Evolutionary conservation across 2,329 filamentous ascomycete species (phyloP), one percentile per base, ranked within the genome.

Genomic region (Alternaria postmessia): DNA sequence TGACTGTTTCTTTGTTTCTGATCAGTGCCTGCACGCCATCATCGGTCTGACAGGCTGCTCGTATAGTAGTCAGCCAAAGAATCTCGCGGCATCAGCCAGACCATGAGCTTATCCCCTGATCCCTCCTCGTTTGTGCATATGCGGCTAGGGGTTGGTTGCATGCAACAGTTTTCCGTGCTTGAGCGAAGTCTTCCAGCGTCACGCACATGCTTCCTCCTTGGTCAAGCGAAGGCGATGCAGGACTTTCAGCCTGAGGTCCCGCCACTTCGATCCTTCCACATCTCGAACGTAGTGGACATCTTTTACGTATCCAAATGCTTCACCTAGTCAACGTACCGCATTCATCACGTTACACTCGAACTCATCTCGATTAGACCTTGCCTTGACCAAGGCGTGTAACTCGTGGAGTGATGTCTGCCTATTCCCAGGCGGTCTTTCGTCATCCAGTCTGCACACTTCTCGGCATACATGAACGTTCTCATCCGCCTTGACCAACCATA

Each of bases 141-240:
- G 75, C 75, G 69, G 71, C 75, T 76, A 77, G 73, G 68, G 67
- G 53, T 68, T 70, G 59, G 72, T 59, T 71, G 73, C 74, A 75
- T 75, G 55, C 64, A 63, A 66, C 69, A 68, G 67, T 64, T 62
- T 71, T 69, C 72, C 63, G 68, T 69, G 66, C 62, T 70, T 61
- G 69, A 70, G 71, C 71, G 65, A 68, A 63, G 62, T 54, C 54
- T 53, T 43, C 30, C 54, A 57, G 54, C 30, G 38, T 34, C 48
- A 39, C 32, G 51, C 57, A 51, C 32, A 56, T 59, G 52, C 57
- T 51, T 28, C 36, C 32, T 51, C 44, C 44, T 36, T 51, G 52
- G 46, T 49, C 32, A 51, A 54, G 57, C 57, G 52, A 59, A 56
- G 38, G 28, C 54, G 38, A 60, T 39, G 42, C 52, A 61, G 36